These are phyloP conservation scores for Hyparrhenia diplandra DNA, from an alignment of 176 grass and related monocot species.

Conservation along the genomic window DNA sequence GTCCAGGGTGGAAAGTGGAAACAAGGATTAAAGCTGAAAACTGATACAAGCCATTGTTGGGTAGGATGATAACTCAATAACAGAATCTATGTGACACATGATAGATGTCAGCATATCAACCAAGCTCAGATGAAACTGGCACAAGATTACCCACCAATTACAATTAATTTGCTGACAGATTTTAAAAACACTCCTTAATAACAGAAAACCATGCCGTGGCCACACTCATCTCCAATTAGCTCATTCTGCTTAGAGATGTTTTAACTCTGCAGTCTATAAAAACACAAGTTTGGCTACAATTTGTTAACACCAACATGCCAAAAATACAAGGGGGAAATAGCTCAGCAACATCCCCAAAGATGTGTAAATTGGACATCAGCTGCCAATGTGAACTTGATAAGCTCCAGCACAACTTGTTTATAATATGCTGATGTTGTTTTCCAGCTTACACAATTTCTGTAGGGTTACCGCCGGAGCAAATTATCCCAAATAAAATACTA, in stretches of 20 bases:
- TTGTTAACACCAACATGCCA: not conserved
- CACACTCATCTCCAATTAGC: not conserved
- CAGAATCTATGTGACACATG: not conserved
- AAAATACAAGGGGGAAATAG: not conserved
- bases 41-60: not conserved
- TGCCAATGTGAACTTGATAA: not conserved
- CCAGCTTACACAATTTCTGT: not conserved
- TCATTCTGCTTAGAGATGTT: not conserved
- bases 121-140: not conserved
- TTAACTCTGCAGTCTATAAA: not conserved
- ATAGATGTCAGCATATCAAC: not conserved
- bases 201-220: not conserved
- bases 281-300: not conserved
- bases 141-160: not conserved
- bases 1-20: not conserved
- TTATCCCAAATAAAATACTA: not conserved
- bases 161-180: not conserved
- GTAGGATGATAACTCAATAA: not conserved
- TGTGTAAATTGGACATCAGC: not conserved
- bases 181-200: not conserved
- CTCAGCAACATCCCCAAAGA: not conserved
- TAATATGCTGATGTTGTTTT: not conserved
- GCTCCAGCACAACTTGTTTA: not conserved
- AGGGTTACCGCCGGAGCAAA: not conserved
- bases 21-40: not conserved